Conservation (phyloP, 805 yeast genomes). For the Metschnikowia cerradonensis region DNA sequence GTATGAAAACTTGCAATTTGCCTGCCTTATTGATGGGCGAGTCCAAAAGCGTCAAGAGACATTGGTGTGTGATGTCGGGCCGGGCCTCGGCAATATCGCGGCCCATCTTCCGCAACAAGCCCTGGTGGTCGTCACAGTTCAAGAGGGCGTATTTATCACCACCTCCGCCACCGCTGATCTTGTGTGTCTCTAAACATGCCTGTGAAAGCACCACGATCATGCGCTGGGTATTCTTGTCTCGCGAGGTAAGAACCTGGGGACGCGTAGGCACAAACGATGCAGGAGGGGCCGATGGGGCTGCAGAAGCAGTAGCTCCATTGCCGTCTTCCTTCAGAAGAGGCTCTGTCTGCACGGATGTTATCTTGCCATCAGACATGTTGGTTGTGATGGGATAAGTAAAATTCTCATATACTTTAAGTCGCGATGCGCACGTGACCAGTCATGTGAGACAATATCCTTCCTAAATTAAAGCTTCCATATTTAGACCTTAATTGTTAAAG, state of each 20-base stretch:
- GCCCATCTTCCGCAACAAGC: slow-evolving; percentile 89
- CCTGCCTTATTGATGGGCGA: slow-evolving; percentile 99
- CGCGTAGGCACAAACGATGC: slow-evolving; percentile 86
- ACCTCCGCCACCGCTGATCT: slow-evolving; percentile 69
- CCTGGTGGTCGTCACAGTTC: slow-evolving; percentile 98
- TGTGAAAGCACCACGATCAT: slow-evolving; percentile 92
- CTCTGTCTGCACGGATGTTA: slow-evolving; percentile 1
- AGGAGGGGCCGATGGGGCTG: slow-evolving; percentile 14
- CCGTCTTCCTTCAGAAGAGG: not conserved
- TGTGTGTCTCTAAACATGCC: slow-evolving; percentile 94
- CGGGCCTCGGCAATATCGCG: slow-evolving; percentile 97
- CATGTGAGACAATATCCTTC: not conserved
- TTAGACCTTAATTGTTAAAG: too few relatives aligned
- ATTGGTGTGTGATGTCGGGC: slow-evolving; percentile 99
- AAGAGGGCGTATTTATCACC: slow-evolving; percentile 85
- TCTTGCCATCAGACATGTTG: slow-evolving; percentile 2
- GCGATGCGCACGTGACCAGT: not conserved
- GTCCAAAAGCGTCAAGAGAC: slow-evolving; percentile 87
- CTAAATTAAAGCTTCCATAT: not conserved
- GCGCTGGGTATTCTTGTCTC: slow-evolving; percentile 82
- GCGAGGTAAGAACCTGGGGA: slow-evolving; percentile 75
- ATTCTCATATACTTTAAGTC: slow-evolving; percentile 1
- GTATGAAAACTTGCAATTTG: slow-evolving; percentile 90
- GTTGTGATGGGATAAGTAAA: slow-evolving; percentile 2
- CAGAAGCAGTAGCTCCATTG: not conserved